A percentile compares a stretch with the other conserved stretches of the same genome.
phyloP scores from a whole-genome alignment of 768 basidiomycete species.

The Pulveroboletus ravenelii region DNA sequence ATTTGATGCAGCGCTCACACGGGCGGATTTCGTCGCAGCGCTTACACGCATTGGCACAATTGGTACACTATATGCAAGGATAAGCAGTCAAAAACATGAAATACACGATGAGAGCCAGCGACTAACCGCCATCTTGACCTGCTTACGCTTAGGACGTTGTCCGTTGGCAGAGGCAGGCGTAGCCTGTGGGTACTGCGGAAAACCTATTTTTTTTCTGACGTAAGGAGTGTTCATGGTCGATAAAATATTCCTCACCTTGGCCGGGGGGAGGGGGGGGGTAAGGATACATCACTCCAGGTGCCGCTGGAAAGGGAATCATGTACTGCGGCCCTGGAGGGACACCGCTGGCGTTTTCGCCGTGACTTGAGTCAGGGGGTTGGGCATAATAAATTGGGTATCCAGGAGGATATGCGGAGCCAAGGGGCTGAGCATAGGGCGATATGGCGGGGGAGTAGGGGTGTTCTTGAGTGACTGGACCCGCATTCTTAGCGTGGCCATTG shows the following conservation, averaged over 20 bases:
- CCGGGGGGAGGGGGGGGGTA: slow-evolving; percentile 38
- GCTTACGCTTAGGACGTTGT: slow-evolving; percentile 43
- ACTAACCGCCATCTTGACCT: slow-evolving; percentile 57
- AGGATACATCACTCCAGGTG: slow-evolving; percentile 42
- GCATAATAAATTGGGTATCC: slow-evolving; percentile 33
- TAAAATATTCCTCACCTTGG: slow-evolving; percentile 29
- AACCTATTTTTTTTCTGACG: slow-evolving; percentile 23
- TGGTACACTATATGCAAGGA: slow-evolving; percentile 40
- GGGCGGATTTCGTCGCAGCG: slow-evolving; percentile 56
- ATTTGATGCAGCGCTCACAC: slow-evolving; percentile 61
- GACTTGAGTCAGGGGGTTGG: slow-evolving; percentile 24
- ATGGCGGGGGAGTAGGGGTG: slow-evolving; percentile 25
- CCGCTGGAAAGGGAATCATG: slow-evolving; percentile 35
- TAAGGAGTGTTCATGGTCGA: slow-evolving; percentile 1
- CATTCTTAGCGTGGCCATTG: slow-evolving; percentile 32
- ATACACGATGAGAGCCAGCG: neutral
- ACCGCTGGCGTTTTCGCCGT: slow-evolving; percentile 33
- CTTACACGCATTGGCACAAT: slow-evolving; percentile 54
- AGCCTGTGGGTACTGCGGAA: slow-evolving; percentile 29
- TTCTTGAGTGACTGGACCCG: slow-evolving; percentile 36
- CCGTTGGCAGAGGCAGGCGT: slow-evolving; percentile 22
- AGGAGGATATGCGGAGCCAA: slow-evolving; percentile 28
- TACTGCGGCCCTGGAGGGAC: slow-evolving; percentile 29
- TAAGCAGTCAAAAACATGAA: slow-evolving; percentile 1
- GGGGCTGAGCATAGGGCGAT: slow-evolving; percentile 25